Conservation (phyloP, 2,329 filamentous ascomycete species). For the Colletotrichum limetticola region DNA sequence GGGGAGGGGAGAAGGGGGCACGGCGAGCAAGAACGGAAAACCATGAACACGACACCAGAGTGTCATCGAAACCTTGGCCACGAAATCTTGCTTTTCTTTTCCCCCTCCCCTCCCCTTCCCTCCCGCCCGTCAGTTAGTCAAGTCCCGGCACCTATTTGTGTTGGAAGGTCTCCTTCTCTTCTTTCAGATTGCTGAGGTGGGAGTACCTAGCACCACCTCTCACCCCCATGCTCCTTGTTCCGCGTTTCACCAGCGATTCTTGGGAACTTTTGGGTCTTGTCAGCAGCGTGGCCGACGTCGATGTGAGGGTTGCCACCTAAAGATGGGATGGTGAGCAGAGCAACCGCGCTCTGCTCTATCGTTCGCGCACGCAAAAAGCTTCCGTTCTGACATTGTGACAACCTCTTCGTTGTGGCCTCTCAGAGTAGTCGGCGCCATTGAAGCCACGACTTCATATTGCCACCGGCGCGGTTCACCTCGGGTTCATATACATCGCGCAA, state of each 20-base stretch:
- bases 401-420: too few species aligned
- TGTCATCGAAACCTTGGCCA: slow-evolving; percentile 12
- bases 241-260: slow-evolving; percentile 7
- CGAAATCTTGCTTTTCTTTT: neutral
- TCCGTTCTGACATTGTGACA: neutral
- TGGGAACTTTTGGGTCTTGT: neutral
- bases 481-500: neutral
- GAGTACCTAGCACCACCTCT: neutral
- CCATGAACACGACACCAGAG: neutral
- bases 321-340: neutral
- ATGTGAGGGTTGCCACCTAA: neutral
- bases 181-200: neutral
- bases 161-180: neutral
- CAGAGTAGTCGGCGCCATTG: too few species aligned
- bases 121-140: neutral
- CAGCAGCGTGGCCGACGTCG: neutral
- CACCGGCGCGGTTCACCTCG: neutral
- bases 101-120: neutral
- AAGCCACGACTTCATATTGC: neutral
- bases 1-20: neutral
- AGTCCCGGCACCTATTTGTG: neutral
- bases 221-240: neutral
- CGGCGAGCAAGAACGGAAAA: neutral
- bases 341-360: neutral
- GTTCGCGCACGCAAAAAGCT: neutral